Evolutionary conservation across 768 basidiomycete species (phyloP).

Genomic region (Mycena haematopus): DNA sequence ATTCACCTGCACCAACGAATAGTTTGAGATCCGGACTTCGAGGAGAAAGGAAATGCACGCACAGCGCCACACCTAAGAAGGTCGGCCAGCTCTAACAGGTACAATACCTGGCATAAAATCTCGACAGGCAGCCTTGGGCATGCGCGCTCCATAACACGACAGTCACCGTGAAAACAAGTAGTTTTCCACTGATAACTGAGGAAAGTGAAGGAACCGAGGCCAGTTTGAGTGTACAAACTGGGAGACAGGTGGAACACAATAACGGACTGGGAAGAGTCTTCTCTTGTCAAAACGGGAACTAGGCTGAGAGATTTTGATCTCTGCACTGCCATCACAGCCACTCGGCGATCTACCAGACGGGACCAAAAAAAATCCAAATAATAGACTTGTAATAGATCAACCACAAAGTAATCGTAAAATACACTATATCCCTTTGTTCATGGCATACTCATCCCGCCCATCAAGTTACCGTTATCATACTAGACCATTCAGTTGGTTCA

Average conservation of each 20-base stretch:
- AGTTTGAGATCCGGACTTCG: background rate
- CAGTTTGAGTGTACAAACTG: background rate
- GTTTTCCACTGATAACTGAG: background rate
- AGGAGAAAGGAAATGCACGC: constrained; percentile 9
- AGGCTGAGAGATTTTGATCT: too few relatives aligned
- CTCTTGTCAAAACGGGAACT: background rate
- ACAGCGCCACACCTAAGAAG: constrained; percentile 17
- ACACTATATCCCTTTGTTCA: background rate
- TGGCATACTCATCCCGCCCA: background rate
- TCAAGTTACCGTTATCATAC: background rate
- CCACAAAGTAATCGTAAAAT: background rate
- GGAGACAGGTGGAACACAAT: background rate
- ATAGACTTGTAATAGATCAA: background rate
- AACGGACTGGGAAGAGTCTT: background rate
- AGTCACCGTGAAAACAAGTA: background rate
- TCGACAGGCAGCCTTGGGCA: constrained; percentile 24
- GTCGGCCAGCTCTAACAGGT: constrained; percentile 15
- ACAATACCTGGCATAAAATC: constrained; percentile 15
- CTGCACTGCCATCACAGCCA: background rate
- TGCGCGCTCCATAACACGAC: constrained; percentile 15
- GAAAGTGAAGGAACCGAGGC: background rate
- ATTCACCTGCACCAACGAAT: constrained; percentile 41
- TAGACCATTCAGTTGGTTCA: constrained; percentile 50
- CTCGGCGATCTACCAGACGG: background rate
- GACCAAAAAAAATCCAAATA: background rate